These are phyloP conservation scores for Shiraia sp. DNA, from an alignment of 2,329 filamentous ascomycete genomes.

Conservation along the genomic window DNA sequence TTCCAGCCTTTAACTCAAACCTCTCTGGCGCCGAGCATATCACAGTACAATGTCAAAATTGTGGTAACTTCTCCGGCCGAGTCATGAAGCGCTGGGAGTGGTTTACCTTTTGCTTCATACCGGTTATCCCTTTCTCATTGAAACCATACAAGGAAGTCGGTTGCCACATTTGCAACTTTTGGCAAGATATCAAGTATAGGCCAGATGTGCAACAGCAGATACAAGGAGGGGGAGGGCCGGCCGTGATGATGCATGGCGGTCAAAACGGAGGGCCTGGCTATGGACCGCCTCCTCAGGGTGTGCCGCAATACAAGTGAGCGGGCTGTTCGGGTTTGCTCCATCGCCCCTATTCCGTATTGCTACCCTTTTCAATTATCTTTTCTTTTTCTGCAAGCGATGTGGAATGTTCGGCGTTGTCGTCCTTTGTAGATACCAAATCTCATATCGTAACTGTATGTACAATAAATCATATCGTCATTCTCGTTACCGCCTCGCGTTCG, in stretches of 20 bases:
- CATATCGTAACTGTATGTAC: no score
- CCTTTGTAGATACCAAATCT: no score
- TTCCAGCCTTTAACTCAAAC: neutral
- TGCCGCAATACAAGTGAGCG: conserved; percentile 29
- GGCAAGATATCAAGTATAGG: conserved; percentile 59
- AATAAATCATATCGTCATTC: no score
- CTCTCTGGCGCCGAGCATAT: conserved; percentile 55
- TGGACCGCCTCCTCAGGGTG: conserved; percentile 19
- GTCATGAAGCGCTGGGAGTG: conserved; percentile 51
- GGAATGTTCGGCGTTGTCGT: no score
- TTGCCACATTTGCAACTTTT: conserved; percentile 77
- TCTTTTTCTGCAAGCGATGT: no score
- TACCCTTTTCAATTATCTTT: no score
- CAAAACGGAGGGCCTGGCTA: conserved; percentile 6
- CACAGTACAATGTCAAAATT: conserved; percentile 57
- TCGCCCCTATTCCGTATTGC: no score
- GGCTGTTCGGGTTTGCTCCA: no score
- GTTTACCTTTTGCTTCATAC: conserved; percentile 81
- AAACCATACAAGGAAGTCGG: conserved; percentile 64
- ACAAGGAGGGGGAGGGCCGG: conserved; percentile 14
- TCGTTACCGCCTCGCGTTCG: no score
- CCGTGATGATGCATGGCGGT: conserved; percentile 31
- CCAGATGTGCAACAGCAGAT: conserved; percentile 43
- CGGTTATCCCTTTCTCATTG: conserved; percentile 70
- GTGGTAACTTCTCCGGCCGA: conserved; percentile 53